These are phyloP conservation scores for Saturnispora kantuleensis DNA, from an alignment of 805 yeast genomes.

Conservation along the genomic window DNA sequence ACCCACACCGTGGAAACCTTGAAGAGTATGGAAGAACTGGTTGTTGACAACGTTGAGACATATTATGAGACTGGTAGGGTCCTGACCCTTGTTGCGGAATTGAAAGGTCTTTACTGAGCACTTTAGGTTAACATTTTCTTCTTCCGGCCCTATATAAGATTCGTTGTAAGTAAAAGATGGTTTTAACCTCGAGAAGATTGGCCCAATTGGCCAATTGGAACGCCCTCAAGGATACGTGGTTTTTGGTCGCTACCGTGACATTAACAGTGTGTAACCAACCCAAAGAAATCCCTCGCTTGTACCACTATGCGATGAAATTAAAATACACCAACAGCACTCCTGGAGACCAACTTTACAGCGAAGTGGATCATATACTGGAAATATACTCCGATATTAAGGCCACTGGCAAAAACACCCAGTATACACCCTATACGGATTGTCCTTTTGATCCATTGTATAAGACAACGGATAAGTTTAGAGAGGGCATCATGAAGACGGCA, in stretches of 20 bases:
- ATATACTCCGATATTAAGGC: conserved; percentile 15
- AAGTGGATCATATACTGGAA: conserved; percentile 20
- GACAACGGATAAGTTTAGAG: conserved; percentile 50
- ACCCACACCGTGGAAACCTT: conserved; percentile 69
- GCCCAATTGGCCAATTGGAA: conserved; percentile 45
- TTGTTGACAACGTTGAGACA: conserved; percentile 52
- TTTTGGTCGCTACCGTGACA: conserved; percentile 68
- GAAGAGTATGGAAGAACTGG: conserved; percentile 69
- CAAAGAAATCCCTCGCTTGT: conserved; percentile 64
- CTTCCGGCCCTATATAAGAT: neutral
- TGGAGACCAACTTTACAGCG: conserved; percentile 11
- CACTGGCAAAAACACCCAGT: conserved; percentile 11
- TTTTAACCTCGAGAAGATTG: conserved; percentile 48
- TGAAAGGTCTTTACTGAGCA: conserved; percentile 21
- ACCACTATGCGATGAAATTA: conserved; percentile 50
- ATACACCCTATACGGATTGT: conserved; percentile 12
- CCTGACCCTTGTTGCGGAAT: conserved; percentile 70
- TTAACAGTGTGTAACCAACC: conserved; percentile 77
- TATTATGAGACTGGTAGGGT: conserved; percentile 61
- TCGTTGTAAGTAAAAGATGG: conserved; percentile 8
- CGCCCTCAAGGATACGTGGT: conserved; percentile 54
- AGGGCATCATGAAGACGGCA: conserved; percentile 65
- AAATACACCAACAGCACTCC: conserved; percentile 13
- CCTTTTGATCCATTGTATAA: neutral
- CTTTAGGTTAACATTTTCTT: neutral